phyloP scores from a whole-genome alignment of 108 stramenopile genomes.

The Cylindrotheca closterium region DNA sequence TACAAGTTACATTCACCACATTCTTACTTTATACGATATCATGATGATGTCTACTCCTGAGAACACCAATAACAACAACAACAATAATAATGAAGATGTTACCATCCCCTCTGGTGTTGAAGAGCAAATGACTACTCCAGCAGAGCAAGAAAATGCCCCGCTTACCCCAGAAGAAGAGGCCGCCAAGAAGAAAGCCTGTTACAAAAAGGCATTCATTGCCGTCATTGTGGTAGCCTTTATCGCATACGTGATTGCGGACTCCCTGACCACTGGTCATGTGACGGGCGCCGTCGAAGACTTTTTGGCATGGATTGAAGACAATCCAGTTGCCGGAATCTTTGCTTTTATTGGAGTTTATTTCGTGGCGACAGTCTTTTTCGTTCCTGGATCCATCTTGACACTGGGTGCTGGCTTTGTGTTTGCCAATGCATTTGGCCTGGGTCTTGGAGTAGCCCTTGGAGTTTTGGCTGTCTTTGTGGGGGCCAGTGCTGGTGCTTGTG shows the following conservation, averaged over 20 bases:
- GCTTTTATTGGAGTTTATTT: slow-evolving; percentile 66
- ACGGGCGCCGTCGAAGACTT: slow-evolving; percentile 38
- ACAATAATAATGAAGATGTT: too few species aligned
- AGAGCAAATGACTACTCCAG: neutral
- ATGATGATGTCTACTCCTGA: too few species aligned
- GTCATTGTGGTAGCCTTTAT: slow-evolving; percentile 38
- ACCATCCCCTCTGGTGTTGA: too few species aligned
- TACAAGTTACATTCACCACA: too few species aligned
- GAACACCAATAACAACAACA: too few species aligned
- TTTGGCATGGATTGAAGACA: slow-evolving; percentile 61
- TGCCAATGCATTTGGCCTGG: slow-evolving; percentile 56
- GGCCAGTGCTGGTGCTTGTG: slow-evolving; percentile 35
- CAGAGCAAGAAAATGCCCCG: neutral
- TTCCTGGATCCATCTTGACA: slow-evolving; percentile 74
- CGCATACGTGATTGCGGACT: slow-evolving; percentile 61
- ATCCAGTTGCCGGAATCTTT: slow-evolving; percentile 57
- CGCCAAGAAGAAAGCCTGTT: neutral
- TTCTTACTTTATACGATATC: too few species aligned
- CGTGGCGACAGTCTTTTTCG: slow-evolving; percentile 58
- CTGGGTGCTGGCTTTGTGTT: slow-evolving; percentile 77
- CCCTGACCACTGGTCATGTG: slow-evolving; percentile 39
- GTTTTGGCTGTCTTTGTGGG: slow-evolving; percentile 63
- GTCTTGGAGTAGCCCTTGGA: slow-evolving; percentile 53
- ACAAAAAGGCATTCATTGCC: slow-evolving; percentile 11
- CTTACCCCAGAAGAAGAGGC: neutral